Evolutionary conservation across 2,329 filamentous ascomycete species (phyloP).

Genomic region (Magnaporthiopsis incrustans): DNA sequence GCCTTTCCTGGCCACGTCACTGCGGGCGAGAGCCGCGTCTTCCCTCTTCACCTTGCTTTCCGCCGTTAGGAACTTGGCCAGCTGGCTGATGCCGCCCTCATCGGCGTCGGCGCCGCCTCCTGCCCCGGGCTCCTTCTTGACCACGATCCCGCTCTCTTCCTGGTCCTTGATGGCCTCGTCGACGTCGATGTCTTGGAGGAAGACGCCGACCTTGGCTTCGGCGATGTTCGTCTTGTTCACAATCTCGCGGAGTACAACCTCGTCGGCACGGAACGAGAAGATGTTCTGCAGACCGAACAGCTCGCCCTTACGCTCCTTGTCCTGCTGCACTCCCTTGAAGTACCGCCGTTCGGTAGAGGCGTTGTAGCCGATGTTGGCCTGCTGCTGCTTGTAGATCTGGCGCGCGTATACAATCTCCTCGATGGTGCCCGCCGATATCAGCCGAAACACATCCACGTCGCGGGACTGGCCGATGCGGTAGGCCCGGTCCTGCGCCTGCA

Average conservation of each 20-base stretch:
- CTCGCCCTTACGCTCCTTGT: slow-evolving; percentile 76
- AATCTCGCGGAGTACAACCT: slow-evolving; percentile 82
- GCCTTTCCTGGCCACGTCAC: slow-evolving; percentile 12
- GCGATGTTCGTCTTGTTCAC: slow-evolving; percentile 98
- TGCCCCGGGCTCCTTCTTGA: slow-evolving; percentile 33
- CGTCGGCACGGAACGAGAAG: slow-evolving; percentile 72
- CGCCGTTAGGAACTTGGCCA: slow-evolving; percentile 52
- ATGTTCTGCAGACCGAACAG: slow-evolving; percentile 88
- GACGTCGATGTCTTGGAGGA: slow-evolving; percentile 68
- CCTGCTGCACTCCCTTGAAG: slow-evolving; percentile 88
- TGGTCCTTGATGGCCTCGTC: slow-evolving; percentile 50
- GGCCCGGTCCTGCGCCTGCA: slow-evolving; percentile 92
- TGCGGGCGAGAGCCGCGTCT: slow-evolving; percentile 22
- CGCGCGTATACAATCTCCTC: slow-evolving; percentile 96
- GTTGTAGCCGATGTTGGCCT: slow-evolving; percentile 94
- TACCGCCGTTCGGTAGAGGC: slow-evolving; percentile 88
- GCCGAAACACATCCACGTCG: slow-evolving; percentile 90
- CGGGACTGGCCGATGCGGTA: slow-evolving; percentile 91
- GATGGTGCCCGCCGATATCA: slow-evolving; percentile 85
- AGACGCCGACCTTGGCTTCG: slow-evolving; percentile 79
- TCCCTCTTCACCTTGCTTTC: slow-evolving; percentile 16
- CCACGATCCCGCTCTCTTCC: slow-evolving; percentile 43
- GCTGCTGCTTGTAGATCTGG: slow-evolving; percentile 98
- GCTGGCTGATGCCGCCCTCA: slow-evolving; percentile 62
- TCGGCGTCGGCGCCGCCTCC: slow-evolving; percentile 40